phyloP scores from a whole-genome alignment of 1,139 yeast species.

The Casaregolazyma suthepensis region DNA sequence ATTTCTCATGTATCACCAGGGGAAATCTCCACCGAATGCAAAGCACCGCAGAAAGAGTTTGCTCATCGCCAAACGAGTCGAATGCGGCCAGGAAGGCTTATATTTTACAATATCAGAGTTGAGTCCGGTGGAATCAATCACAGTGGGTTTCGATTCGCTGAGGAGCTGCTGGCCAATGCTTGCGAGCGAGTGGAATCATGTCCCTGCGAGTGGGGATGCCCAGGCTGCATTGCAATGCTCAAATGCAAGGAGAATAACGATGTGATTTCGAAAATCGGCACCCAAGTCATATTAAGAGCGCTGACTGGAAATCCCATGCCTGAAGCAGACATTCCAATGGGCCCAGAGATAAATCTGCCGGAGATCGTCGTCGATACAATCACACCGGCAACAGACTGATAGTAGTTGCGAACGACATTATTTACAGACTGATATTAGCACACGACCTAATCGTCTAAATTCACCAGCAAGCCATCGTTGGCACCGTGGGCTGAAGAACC shows the following conservation, averaged over 20 bases:
- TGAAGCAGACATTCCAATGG: conserved; percentile 51
- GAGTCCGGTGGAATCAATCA: conserved; percentile 40
- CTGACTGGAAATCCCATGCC: conserved; percentile 42
- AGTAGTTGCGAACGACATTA: background rate
- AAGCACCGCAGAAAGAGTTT: conserved; percentile 94
- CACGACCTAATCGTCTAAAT: background rate
- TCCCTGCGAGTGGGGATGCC: conserved; percentile 83
- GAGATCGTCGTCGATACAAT: conserved; percentile 58
- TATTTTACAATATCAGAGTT: conserved; percentile 72
- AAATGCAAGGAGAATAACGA: conserved; percentile 74
- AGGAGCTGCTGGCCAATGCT: conserved; percentile 56
- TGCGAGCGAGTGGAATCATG: conserved; percentile 56
- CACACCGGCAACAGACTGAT: conserved; percentile 33
- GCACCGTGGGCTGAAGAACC: background rate
- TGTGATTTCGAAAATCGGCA: conserved; percentile 84
- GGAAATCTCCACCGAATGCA: conserved; percentile 87
- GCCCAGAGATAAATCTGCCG: conserved; percentile 83
- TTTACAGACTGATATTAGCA: background rate
- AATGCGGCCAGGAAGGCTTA: conserved; percentile 76
- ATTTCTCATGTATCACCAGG: conserved; percentile 58
- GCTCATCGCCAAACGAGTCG: conserved; percentile 63
- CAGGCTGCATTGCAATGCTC: conserved; percentile 73
- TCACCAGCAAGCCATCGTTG: background rate
- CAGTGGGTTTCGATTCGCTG: conserved; percentile 73
- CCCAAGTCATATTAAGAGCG: conserved; percentile 58